Evolutionary conservation across 805 yeast species (phyloP), one percentile per base, ranked within the genome.

Genomic region (Nakazawaea holstii): DNA sequence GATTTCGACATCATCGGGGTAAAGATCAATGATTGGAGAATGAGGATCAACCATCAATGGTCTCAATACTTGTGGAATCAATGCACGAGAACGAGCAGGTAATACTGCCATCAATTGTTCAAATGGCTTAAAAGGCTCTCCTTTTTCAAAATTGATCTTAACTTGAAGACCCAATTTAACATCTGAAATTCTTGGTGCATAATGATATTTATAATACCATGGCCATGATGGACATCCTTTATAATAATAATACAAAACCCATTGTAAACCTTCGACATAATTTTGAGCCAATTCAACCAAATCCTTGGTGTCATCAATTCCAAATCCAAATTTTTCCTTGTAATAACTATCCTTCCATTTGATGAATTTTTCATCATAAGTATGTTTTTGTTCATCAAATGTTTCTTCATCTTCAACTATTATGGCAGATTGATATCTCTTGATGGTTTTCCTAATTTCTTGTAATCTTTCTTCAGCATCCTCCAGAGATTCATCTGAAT

Each of bases 71-170:
- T 72, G 62, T 1, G 99, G 98, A 59, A 94, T 80, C 55, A 94
- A 75, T 40, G 73, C 70, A 46, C 77, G 80, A 4, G 97, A 90
- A 71, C 97, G 81, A 20, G 92, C 96, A 1, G 99, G 99, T 54
- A 94, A 72, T 20, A 94, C 99, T 15, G 96, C 92, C 99, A 92
- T 94, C 57, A 94, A 76, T 69, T 94, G 99, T 63, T 94, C 92
- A 65, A 88, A 92, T 9, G 99, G 99, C 51, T 72, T 79, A 70
- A 94, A 89, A 0, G 99, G 99, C 4, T 62, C 62, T 6, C 95
- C 91, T 53, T 72, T 64, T 13, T 82, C 80, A 56, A 91, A 90
- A 31, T 70, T 62, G 49, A 87, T 73, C 50, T 75, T 67, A 46
- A 78, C 77, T 41, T 82, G 76, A 46, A 92, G 72, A 42, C 97